Evolutionary conservation across 192 early-diverging fungal genomes (phyloP), one percentile per base, ranked within the genome.

Genomic region (Chytriomyces hyalinus): DNA sequence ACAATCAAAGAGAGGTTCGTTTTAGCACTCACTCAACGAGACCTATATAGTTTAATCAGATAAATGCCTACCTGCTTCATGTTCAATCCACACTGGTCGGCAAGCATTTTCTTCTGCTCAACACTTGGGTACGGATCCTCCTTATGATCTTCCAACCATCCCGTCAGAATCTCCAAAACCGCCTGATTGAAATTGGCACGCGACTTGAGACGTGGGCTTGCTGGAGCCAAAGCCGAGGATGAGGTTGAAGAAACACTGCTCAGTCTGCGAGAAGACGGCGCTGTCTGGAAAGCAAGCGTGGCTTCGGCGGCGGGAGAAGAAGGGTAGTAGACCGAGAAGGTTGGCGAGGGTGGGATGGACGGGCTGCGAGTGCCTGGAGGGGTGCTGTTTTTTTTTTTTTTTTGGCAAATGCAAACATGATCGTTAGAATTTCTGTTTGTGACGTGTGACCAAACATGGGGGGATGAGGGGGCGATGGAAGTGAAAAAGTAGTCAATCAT

Each of bases 121-220:
- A 45, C 13, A 22, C 61, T 22, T 44, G 72, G 72, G 47, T 74
- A 74, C 24, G 72, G 72, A 46, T 74, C 57, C n/a, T 61, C 57
- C 13, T n/a, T n/a, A 47, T 74, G 17, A 9, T 17, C 45, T 10
- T 64, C 47, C 13, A 74, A 46, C 72, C 72, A 74, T n/a, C 57
- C 57, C 10, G 72, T 74, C 60, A 74, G 47, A 24, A 64, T n/a
- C 22, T 74, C 61, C 17, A 74, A 45, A 26, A 74, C 72, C 1
- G 63, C 61, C 9, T 24, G 72, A 17, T 24, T 57, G 36, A 74
- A 74, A 46, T 74, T 74, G 43, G 72, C 57, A 2, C 72, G n/a
- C 10, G 72, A 11, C 45, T 74, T 74, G 50, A 59, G 22, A 46
- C 24, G 20, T 8, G 43, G 17, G 63, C 28, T n/a, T n/a, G n/a